Evolutionary conservation across 805 yeast genomes (phyloP), one percentile per base, ranked within the genome.

Genomic region (Candida nitratophila): DNA sequence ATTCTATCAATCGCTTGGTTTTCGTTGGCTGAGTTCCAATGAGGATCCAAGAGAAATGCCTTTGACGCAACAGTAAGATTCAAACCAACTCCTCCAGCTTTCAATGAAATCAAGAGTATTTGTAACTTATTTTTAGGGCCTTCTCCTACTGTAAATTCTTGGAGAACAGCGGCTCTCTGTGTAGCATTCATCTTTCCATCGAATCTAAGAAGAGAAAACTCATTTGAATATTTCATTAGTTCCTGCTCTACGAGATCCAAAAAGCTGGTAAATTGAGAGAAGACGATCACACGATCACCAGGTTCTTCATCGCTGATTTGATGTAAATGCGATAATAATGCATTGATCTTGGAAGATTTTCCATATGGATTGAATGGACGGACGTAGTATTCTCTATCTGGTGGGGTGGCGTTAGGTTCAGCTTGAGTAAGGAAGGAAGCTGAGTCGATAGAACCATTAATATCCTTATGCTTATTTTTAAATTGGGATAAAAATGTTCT

Each of bases 1-100:
- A 91, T 75, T 54, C 98, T 63, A 63, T 89, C 96, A 47, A 89
- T 86, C 0, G 96, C 96, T 60, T 88, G 96, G 41, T 86, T 87
- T 55, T 88, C 96, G 43, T 83, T 79, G 40, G 95, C 86, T 39
- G 87, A 95, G 27, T 93, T 86, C 97, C 97, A 90, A 93, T 96
- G 90, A 0, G 97, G 96, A 56, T 90, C 97, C 87, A 91, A 83
- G 76, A 90, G 73, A 53, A 81, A 88, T 2, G 95, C 97, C 31
- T 77, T 73, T 0, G 86, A 83, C 0, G 97, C 96, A 41, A 82
- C 78, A 0, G 96, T 90, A 47, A 90, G 66, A 56, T 90, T 90
- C 49, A 90, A 69, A 0, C 97, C 97, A 12, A 89, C 96, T 8
- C 97, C 97, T 21, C 97, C 97, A 0, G 96, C 95, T 60, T 88